Base-by-base conservation (phyloP, 2,329 filamentous ascomycete species). In the Metarhizium rileyi region DNA sequence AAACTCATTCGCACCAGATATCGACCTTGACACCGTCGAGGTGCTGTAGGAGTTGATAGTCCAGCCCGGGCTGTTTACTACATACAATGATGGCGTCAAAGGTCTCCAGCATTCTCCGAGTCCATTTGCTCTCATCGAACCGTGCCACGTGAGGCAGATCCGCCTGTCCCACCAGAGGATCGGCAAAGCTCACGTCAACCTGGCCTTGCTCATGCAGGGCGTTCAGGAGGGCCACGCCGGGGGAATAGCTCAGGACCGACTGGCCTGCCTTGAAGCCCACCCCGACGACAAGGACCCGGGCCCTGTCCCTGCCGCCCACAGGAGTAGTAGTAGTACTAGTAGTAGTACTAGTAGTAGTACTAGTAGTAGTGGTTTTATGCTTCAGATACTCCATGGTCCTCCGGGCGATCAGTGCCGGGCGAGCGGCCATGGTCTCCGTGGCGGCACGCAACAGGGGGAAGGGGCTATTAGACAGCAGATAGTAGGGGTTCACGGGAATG, bases 401-500 rank as follows among this genome's bases (percentile, higher is more conserved):
- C 18, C 64, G 59, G 1, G 67, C 71, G 10, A 73, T 63, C 1
- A 59, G 56, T 1, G 59, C 62, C 1, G 74, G 74, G 8, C 73
- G 65, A 3, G 61, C 60, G 41, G 63, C 62, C 70, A 73, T 76
- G 43, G 59, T 66, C 47, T 70, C 67, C 1, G 71, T 67, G 0
- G 72, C 73, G 2, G 63, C 59, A 43, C 68, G 56, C 3, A 78
- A 62, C 0, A 78, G 59, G 3, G 75, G 75, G 44, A 77, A 70
- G 3, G 63, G 56, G 54, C 64, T 70, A 55, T 71, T 76, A n/a
- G 69, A 68, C 8, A 78, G 61, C 18, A 79, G 62, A 53, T 78
- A 78, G 62, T 70, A 70, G 0, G 75, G 76, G 51, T 79, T 78
- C 52, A 78, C 68, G 0, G 76, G 76, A 50, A 78, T 78, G 53